phyloP scores from a whole-genome alignment of 1,139 yeast genomes.

The Debaryomyces robertsiae region DNA sequence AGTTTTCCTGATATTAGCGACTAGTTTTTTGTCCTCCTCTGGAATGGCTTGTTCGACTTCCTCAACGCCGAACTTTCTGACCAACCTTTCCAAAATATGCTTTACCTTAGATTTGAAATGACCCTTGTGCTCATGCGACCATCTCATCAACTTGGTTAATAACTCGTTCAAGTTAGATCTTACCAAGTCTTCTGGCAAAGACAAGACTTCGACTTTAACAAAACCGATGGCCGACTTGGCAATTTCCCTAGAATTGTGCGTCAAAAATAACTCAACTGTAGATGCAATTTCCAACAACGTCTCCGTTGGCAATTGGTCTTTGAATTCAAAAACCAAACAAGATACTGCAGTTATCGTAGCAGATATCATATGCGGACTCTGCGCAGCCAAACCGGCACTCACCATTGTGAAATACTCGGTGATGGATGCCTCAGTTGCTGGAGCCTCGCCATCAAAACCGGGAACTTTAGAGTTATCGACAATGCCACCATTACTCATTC shows the following conservation, averaged over 20 bases:
- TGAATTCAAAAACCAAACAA: constrained; percentile 85
- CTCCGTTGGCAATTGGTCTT: constrained; percentile 56
- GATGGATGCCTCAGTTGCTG: constrained; percentile 66
- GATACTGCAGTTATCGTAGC: constrained; percentile 93
- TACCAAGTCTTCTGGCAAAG: constrained; percentile 80
- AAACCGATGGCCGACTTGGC: constrained; percentile 94
- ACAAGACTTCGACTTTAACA: constrained; percentile 84
- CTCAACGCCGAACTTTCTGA: constrained; percentile 87
- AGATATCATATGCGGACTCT: constrained; percentile 92
- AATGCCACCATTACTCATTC: constrained; percentile 71
- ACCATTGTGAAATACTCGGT: constrained; percentile 90
- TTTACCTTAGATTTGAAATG: constrained; percentile 91
- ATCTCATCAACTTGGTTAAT: constrained; percentile 72
- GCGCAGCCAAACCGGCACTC: constrained; percentile 94
- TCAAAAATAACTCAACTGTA: constrained; percentile 88
- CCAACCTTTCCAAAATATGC: constrained; percentile 87
- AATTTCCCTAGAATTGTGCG: constrained; percentile 89
- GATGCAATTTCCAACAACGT: constrained; percentile 73
- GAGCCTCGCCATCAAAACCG: constrained; percentile 64
- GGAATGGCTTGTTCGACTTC: constrained; percentile 81
- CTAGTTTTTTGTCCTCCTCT: constrained; percentile 78
- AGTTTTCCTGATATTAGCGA: constrained; percentile 81
- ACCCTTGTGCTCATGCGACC: constrained; percentile 96
- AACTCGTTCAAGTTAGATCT: constrained; percentile 66
- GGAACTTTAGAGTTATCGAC: constrained; percentile 69